phyloP scores from a whole-genome alignment of 805 yeast genomes.

The Peterozyma toletana region DNA sequence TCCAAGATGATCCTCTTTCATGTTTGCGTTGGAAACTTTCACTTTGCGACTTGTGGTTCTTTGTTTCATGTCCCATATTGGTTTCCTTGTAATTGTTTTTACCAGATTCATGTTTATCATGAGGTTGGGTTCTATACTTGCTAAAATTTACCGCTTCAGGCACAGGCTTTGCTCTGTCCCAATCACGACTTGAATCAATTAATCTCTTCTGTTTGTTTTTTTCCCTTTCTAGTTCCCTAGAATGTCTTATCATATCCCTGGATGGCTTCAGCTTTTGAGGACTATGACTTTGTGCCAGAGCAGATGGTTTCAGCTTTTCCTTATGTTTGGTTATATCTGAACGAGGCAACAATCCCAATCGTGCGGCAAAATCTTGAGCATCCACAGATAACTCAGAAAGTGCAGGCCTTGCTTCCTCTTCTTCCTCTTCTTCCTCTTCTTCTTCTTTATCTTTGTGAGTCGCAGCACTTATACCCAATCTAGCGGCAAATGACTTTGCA shows the following conservation, averaged over 20 bases:
- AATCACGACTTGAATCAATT: background rate
- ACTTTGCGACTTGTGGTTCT: background rate
- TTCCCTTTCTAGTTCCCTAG: background rate
- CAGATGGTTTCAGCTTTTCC: too few species aligned
- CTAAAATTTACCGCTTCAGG: background rate
- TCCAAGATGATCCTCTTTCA: too few species aligned
- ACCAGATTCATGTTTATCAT: background rate
- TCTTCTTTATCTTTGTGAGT: background rate
- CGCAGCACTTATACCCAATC: background rate
- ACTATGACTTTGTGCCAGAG: too few species aligned
- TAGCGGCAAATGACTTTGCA: background rate
- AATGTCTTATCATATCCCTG: background rate
- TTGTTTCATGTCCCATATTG: background rate
- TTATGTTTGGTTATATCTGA: background rate
- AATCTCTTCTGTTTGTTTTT: background rate
- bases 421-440: background rate
- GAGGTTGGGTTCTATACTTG: background rate
- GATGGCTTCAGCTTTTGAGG: too few species aligned
- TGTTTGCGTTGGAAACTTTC: too few species aligned
- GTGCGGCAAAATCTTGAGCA: slow-evolving; percentile 6
- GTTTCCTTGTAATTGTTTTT: background rate
- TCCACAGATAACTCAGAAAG: slow-evolving; percentile 2
- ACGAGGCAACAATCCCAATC: slow-evolving; percentile 5
- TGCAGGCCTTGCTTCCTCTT: slow-evolving; percentile 3
- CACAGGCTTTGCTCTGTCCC: background rate